A percentile compares a stretch with the other conserved stretches of the same genome.
Conservation (phyloP, 179 eudicot genomes). For the Gypsophila paniculata region DNA sequence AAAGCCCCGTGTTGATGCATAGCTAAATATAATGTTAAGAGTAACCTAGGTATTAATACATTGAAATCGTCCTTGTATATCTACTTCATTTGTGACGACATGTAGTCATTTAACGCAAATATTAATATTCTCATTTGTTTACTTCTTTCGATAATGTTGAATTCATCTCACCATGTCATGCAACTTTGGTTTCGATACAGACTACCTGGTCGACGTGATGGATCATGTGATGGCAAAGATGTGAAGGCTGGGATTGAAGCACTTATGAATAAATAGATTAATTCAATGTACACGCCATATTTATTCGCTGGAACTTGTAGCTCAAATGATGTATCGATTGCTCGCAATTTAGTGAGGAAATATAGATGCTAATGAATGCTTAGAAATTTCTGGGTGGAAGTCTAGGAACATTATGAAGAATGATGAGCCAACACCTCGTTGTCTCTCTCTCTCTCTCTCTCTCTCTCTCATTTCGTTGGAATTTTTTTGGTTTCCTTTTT, state of each 20-base stretch:
- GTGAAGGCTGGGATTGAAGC: conserved; percentile 25
- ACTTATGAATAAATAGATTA: conserved; percentile 3
- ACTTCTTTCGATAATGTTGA: not conserved
- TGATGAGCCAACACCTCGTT: conserved; percentile 75
- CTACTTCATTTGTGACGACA: not conserved
- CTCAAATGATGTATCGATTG: conserved; percentile 21
- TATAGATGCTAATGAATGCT: conserved; percentile 2
- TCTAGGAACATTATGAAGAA: conserved; percentile 9
- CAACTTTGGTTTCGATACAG: conserved; percentile 33
- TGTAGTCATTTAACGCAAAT: not conserved
- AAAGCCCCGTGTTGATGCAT: no score
- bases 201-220: conserved; percentile 78
- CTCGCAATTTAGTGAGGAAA: not conserved
- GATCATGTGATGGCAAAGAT: conserved; percentile 68
- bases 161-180: not conserved
- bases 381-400: not conserved
- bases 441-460: conserved; percentile 50
- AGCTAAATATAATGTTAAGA: no score
- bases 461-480: not conserved
- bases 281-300: conserved; percentile 2
- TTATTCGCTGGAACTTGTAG: conserved; percentile 5
- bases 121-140: not conserved
- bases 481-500: no score
- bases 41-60: no score
- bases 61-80: no score